These are phyloP conservation scores for Colletotrichum neosansevieriae DNA, from an alignment of 2,329 filamentous ascomycete genomes.

Conservation along the genomic window DNA sequence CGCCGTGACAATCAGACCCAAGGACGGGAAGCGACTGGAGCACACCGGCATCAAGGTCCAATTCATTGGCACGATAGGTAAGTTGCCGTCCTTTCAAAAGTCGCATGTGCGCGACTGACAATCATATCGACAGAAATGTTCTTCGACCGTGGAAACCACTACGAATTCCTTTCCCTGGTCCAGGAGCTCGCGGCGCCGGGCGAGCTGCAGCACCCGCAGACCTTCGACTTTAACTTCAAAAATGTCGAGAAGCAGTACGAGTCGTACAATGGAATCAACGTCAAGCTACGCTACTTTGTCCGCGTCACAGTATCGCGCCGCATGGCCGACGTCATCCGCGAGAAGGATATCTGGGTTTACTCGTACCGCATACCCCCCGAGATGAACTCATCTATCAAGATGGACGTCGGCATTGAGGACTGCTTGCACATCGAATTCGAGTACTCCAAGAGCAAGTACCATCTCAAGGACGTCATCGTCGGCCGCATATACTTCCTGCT, in stretches of 20 bases:
- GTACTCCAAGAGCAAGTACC: conserved; percentile 99
- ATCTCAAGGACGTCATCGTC: conserved; percentile 98
- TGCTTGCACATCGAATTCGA: conserved; percentile 99
- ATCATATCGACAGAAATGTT: conserved; percentile 86
- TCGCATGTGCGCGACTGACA: conserved; percentile 15
- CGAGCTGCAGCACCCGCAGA: conserved; percentile 98
- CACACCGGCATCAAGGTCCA: conserved; percentile 99
- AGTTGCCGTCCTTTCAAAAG: background rate
- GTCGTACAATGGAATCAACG: conserved; percentile 99
- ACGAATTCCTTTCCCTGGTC: conserved; percentile 97
- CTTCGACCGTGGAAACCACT: conserved; percentile 98
- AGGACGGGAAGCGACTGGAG: conserved; percentile 97
- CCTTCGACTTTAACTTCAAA: conserved; percentile 99
- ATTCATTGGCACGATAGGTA: conserved; percentile 98
- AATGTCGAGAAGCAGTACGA: conserved; percentile 99
- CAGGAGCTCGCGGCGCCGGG: conserved; percentile 97
- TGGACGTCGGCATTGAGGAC: conserved; percentile 99
- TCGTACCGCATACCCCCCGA: conserved; percentile 97
- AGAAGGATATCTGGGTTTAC: conserved; percentile 99
- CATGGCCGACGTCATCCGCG: conserved; percentile 97
- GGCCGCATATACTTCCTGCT: conserved; percentile 98
- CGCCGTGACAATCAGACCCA: conserved; percentile 92
- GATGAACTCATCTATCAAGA: conserved; percentile 99
- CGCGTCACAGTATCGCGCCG: conserved; percentile 95
- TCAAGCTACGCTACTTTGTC: conserved; percentile 98